Evolutionary conservation across 169 alveolate species (phyloP), one percentile per base, ranked within the genome.

Genomic region (Cytauxzoon felis): DNA sequence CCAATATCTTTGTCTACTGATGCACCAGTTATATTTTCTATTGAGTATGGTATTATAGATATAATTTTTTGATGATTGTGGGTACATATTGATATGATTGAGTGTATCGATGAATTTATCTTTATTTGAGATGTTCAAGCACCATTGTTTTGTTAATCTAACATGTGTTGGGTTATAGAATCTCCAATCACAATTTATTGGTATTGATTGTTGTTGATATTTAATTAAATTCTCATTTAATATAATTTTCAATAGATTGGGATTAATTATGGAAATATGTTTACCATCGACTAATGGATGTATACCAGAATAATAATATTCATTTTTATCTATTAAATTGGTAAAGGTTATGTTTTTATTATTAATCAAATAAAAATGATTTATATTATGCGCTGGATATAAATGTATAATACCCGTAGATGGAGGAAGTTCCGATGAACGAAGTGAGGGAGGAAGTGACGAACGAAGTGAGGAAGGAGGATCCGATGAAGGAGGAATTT

Each of bases 1-100:
- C 95, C 95, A 90, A 48, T 40, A 59, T 40, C 91, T 50, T 62
- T 90, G 95, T 30, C 95, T 76, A 43, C 91, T 81, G 45, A 90
- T 47, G 51, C 95, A 90, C 95, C 95, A 90, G 53, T 88, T 87
- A 33, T 75, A 70, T 16, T 57, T 7, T 38, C 91, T 43, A 54
- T 60, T 65, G 53, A 56, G 34, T 3, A 82, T 68, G 0, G 78
- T 69, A 52, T 80, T 79, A 38, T 60, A 43, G 53, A 87, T 58
- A 54, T 56, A 64, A 27, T 78, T 67, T 23, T 70, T 65, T 7
- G 65, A 60, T 7, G 78, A 48, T 4, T 38, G 61, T 19, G 78
- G 87, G n/a, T 67, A 30, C 57, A 83, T 76, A 33, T 71, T 53
- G 8, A 87, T 60, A 1, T 36, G 43, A 7, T 80, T 61, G 30